Conservation (phyloP, 306 rosid species). For the Inga oerstediana region DNA sequence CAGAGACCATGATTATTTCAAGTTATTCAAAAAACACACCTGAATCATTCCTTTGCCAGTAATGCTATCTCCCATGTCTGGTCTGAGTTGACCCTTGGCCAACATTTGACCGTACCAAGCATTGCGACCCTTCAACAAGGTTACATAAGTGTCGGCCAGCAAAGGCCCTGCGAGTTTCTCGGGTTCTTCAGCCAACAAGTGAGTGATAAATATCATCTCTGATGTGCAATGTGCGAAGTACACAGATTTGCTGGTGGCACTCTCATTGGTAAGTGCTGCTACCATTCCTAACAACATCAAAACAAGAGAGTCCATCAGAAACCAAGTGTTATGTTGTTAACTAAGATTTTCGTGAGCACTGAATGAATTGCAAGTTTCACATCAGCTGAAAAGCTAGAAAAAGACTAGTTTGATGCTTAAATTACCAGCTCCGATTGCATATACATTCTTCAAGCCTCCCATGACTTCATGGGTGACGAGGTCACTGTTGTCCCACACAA, state of each 20-base stretch:
- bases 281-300: slow-evolving; percentile 71
- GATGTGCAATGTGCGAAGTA: slow-evolving; percentile 94
- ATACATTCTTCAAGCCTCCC: slow-evolving; percentile 98
- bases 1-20: neutral
- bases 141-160: slow-evolving; percentile 88
- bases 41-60: slow-evolving; percentile 97
- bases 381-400: neutral
- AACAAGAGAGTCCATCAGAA: slow-evolving; percentile 15
- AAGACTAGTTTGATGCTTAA: slow-evolving; percentile 26
- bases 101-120: slow-evolving; percentile 83
- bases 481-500: slow-evolving; percentile 96
- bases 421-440: slow-evolving; percentile 92
- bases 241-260: slow-evolving; percentile 94
- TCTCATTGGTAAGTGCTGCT: slow-evolving; percentile 93
- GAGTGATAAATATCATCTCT: slow-evolving; percentile 90
- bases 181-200: slow-evolving; percentile 77
- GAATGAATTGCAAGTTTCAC: neutral
- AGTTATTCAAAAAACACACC: slow-evolving; percentile 47
- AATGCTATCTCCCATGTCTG: slow-evolving; percentile 91
- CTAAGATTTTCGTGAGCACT: neutral
- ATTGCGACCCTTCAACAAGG: slow-evolving; percentile 85
- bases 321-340: slow-evolving; percentile 6
- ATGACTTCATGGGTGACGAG: slow-evolving; percentile 94
- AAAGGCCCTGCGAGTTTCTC: slow-evolving; percentile 96
- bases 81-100: slow-evolving; percentile 85